Base-by-base conservation (phyloP, 1,139 yeast genomes). In the Arxiozyma slooffiae region DNA sequence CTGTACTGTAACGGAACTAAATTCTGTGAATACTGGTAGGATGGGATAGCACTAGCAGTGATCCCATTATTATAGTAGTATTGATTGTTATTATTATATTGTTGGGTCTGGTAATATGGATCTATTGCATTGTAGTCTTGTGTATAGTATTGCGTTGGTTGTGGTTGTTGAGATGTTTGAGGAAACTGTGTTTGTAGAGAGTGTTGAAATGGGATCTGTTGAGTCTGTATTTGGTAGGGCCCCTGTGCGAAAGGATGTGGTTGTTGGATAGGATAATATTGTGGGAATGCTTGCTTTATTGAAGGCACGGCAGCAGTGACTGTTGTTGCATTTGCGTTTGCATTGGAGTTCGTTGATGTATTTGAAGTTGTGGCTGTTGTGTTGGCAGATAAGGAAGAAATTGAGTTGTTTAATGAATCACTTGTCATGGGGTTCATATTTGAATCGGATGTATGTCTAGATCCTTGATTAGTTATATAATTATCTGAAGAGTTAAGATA, bases 111-210 rank as follows among this genome's bases (percentile, higher is more conserved):
- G 21, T 24, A 23, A 9, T 41, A 22, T 34, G 44, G 44, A 14
- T 40, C 39, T 11, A 39, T 26, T n/a, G 26, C 18, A 38, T 17
- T 44, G 24, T 23, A 21, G 16, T 24, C 7, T n/a, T 38, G 44
- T 24, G 44, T 8, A 22, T 48, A 53, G n/a, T 18, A 52, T 30
- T 22, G 52, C 54, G 40, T 52, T 49, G 38, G 52, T 20, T 38
- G 46, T 22, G 17, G 50, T 45, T n/a, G 55, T 41, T 37, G 57
- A 44, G 14, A 53, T 42, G 26, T 56, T 41, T 44, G 58, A 44
- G 34, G 54, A 38, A 23, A 54, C 37, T 52, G 55, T 14, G 50
- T 50, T 41, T 41, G 36, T 41, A 7, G 24, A 8, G 7, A 17
- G 9, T 21, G 43, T 24, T 40, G 43, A 23, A 23, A 30, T 16